These are phyloP conservation scores for Aspergillus unguis DNA, from an alignment of 2,329 filamentous ascomycete genomes.

Conservation along the genomic window DNA sequence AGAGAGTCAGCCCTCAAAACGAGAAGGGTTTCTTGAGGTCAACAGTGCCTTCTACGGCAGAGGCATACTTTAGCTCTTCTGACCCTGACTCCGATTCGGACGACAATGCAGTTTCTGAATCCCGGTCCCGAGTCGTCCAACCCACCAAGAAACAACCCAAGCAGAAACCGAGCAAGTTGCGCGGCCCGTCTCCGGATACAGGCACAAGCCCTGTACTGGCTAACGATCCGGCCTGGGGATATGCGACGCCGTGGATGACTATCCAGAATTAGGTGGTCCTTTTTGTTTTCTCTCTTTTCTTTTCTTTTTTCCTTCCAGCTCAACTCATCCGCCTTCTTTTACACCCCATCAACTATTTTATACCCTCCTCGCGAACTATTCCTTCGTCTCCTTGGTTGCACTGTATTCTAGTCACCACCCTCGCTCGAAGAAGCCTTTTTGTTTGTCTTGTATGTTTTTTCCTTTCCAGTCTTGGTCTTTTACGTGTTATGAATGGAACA, in stretches of 20 bases:
- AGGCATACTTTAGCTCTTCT: constrained; percentile 11
- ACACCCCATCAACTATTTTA: too few species aligned
- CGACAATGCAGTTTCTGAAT: constrained; percentile 18
- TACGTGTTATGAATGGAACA: too few species aligned
- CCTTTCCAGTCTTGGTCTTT: too few species aligned
- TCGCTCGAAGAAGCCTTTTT: too few species aligned
- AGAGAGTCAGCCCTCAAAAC: constrained; percentile 2
- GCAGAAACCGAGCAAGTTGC: constrained; percentile 2
- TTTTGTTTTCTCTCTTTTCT: not conserved
- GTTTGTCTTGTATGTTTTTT: too few species aligned
- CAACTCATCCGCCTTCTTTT: too few species aligned
- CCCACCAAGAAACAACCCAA: not conserved
- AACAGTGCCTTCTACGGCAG: constrained; percentile 2
- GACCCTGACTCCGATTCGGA: constrained; percentile 12
- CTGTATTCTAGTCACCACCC: too few species aligned
- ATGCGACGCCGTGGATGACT: constrained; percentile 5
- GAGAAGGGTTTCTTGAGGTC: constrained; percentile 10
- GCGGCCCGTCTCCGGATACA: constrained; percentile 13
- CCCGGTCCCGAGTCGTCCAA: not conserved
- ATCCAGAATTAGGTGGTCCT: not conserved
- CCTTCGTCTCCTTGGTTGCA: too few species aligned
- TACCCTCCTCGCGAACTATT: too few species aligned
- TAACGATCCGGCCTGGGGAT: constrained; percentile 19
- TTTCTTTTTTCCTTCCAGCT: not conserved
- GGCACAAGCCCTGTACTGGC: constrained; percentile 8